Evolutionary conservation across 768 basidiomycete species (phyloP).

Genomic region (Kwoniella dendrophila): DNA sequence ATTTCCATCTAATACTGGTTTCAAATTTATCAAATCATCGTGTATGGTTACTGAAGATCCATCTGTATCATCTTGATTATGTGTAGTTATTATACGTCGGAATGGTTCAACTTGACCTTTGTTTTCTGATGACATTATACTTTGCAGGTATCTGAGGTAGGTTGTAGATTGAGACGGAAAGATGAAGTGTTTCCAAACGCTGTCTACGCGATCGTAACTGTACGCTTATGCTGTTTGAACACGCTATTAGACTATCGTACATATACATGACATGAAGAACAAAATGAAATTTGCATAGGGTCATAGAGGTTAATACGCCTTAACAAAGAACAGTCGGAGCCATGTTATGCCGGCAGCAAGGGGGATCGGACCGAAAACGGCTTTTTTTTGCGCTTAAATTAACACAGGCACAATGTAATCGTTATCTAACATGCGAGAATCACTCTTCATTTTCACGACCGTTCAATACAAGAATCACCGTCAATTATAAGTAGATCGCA

Average conservation of each 20-base stretch:
- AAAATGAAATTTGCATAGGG: too few relatives aligned
- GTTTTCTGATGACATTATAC: neutral
- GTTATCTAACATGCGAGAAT: too few relatives aligned
- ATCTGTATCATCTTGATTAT: slow-evolving; percentile 19
- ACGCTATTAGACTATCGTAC: too few relatives aligned
- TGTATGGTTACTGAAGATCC: slow-evolving; percentile 25
- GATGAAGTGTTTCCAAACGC: neutral
- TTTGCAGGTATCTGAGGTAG: neutral
- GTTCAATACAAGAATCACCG: too few relatives aligned
- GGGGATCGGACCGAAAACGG: neutral
- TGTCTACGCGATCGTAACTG: too few relatives aligned
- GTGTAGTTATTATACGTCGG: slow-evolving; percentile 38
- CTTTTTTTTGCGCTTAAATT: too few relatives aligned
- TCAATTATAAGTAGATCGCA: too few relatives aligned
- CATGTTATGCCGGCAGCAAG: neutral
- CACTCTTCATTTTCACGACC: too few relatives aligned
- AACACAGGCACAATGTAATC: too few relatives aligned
- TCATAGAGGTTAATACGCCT: neutral
- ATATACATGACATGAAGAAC: too few relatives aligned
- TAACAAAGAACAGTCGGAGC: neutral
- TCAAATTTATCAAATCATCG: slow-evolving; percentile 27
- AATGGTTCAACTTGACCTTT: neutral
- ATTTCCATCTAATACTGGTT: slow-evolving; percentile 19
- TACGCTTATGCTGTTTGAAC: too few relatives aligned
- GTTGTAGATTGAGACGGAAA: neutral